phyloP scores from a whole-genome alignment of 2,329 filamentous ascomycete species.

The Phyllosticta citrichinensis region DNA sequence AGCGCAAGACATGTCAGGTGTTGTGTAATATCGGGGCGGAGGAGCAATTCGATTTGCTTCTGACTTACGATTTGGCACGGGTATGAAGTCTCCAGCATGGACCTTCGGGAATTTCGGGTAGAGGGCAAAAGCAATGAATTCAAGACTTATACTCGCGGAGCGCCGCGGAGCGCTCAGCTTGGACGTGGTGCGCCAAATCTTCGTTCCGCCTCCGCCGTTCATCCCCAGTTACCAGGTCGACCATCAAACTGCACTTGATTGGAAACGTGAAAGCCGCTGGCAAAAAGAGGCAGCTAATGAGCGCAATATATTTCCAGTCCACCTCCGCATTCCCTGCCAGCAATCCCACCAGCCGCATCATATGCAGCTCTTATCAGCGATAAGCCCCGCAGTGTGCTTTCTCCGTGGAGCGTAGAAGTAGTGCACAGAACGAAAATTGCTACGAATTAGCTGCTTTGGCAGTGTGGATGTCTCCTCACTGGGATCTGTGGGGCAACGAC shows the following conservation, averaged over 20 bases:
- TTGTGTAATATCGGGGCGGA: not conserved
- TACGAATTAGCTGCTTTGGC: not conserved
- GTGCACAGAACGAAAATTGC: not conserved
- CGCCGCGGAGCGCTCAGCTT: not conserved
- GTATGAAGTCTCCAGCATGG: not conserved
- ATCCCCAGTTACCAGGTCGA: not conserved
- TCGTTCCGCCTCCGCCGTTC: not conserved
- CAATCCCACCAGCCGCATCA: not conserved
- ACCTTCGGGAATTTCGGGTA: not conserved
- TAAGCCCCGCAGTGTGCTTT: slow-evolving; percentile 3
- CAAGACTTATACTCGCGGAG: not conserved
- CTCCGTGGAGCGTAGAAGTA: slow-evolving; percentile 3
- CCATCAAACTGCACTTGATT: not conserved
- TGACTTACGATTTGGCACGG: slow-evolving; percentile 7
- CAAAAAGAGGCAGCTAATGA: not conserved
- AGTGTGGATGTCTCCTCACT: not conserved
- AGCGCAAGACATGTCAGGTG: not conserved
- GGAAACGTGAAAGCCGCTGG: not conserved
- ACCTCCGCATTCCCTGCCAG: not conserved
- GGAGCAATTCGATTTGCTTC: not conserved
- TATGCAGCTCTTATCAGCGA: not conserved
- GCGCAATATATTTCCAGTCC: not conserved
- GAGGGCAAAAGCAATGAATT: slow-evolving; percentile 9
- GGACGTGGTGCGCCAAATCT: not conserved
- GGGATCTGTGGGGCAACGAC: not conserved